Base-by-base conservation (phyloP, 805 yeast species). In the Zygoascus flipseniorum region DNA sequence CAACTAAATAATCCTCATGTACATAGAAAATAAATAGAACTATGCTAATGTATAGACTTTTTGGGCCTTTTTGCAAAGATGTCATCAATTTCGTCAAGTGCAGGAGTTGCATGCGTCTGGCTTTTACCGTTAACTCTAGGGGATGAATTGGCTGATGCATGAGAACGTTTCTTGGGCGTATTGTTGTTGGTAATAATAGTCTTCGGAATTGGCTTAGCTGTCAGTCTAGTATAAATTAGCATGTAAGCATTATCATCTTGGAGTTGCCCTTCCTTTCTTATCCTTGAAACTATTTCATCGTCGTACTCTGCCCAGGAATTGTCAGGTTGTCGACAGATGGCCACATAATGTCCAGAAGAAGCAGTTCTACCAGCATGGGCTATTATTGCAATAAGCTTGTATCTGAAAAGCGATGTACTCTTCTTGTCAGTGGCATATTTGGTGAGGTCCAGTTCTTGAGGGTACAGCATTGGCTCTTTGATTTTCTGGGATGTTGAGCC, bases 341-440 rank as follows among this genome's bases (percentile, higher is more conserved):
- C 86, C 55, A 89, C 80, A 64, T 93, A 93, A 69, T 93, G 99
- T 2, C 99, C 99, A 2, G 93, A 83, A 46, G 89, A 82, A 13
- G 90, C 83, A 1, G 96, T 86, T 58, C 98, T 76, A 43, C 99
- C 99, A 62, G 88, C 96, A 65, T 93, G 99, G 4, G 89, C 92
- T 56, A 92, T 86, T 16, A 92, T 96, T 20, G 90, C 81, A 16
- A 81, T 75, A 58, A 93, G 76, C 65, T 83, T 85, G 69, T 93
- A 93, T 39, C 73, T 71, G 5, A 78, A 77, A 11, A 42, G n/a
- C 3, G 37, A 26, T 6, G 49, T 8, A 26, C 28, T n/a, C 8
- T 46, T 32, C 20, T 46, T 26, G 5, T 54, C 50, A 5, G 43
- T 2, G 8, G 68, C 60, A 67, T 76, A 92, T 53, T 79, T 71